Base-by-base conservation (phyloP, 352 stramenopile genomes). In the Pythium biforme region DNA sequence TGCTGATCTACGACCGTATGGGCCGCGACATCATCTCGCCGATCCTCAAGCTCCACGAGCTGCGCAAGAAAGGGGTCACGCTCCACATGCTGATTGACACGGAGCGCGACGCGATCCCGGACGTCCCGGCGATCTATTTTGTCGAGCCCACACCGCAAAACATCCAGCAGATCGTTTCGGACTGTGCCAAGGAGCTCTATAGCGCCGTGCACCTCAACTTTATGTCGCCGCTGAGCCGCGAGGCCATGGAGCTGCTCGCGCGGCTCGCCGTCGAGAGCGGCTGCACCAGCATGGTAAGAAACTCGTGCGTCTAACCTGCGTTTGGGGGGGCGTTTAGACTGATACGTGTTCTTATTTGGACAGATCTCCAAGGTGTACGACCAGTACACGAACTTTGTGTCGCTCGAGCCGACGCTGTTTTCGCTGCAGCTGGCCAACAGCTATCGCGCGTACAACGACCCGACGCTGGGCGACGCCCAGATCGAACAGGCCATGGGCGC, bases 41-140 rank as follows among this genome's bases (percentile, higher is more conserved):
- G 22, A 94, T 99, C 26, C 75, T 99, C n/a, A 98, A 97, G 63
- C 95, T 99, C 33, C 92, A 96, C 61, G 91, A 98, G 74, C 88
- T 99, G 17, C 90, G 97, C 46, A 94, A 97, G 62, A 96, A 97
- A 34, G 84, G 97, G 51, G 96, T 99, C 47, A 99, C 97, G 43
- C 81, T 99, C 23, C 97, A 99, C 75, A 92, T 99, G 79, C 78
- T 99, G 54, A 75, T 99, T 20, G 88, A 98, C 20, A 78, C 78
- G 20, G 93, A 98, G 50, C 85, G 97, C 6, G 96, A 99, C 57
- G 78, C 90, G 27, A 99, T 99, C 54, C 93, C 96, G 6, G 97
- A 99, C 68, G 97, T 99, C 1, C 95, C 96, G 5, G 97, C 93
- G 39, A 94, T 99, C 26, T 99, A 99, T 76, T 99, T 99, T 74